These are phyloP conservation scores for Ajuga reptans DNA, from an alignment of 305 asterid genomes.

Conservation along the genomic window DNA sequence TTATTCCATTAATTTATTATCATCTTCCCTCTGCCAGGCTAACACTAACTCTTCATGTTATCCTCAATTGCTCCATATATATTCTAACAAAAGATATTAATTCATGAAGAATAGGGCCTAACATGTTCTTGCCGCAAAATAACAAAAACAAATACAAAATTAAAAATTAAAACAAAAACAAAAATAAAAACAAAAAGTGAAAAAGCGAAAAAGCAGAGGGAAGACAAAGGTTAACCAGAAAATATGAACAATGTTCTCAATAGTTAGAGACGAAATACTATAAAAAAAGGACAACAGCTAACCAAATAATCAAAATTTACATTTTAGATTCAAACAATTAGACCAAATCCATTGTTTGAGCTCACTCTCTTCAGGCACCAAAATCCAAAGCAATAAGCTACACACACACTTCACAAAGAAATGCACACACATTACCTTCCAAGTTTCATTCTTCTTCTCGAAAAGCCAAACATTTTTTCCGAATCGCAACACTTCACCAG, in stretches of 20 bases:
- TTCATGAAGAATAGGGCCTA: not conserved
- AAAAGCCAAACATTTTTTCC: slow-evolving; percentile 76
- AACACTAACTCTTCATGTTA: not conserved
- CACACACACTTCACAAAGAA: not conserved
- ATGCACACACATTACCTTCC: slow-evolving; percentile 55
- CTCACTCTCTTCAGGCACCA: not conserved
- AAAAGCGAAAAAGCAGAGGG: not conserved
- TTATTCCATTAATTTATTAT: no score
- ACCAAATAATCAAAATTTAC: not conserved
- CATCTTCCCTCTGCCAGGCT: no score
- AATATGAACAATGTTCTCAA: not conserved
- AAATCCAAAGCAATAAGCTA: not conserved
- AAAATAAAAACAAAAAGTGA: not conserved
- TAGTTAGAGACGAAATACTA: not conserved
- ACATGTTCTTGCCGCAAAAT: not conserved
- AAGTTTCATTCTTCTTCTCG: slow-evolving; percentile 75
- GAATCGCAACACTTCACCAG: slow-evolving; percentile 21
- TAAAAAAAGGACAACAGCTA: not conserved
- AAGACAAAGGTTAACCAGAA: not conserved
- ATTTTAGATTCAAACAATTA: not conserved
- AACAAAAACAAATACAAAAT: not conserved
- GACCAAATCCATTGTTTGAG: not conserved
- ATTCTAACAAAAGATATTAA: not conserved
- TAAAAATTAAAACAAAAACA: no score
- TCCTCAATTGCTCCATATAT: not conserved